Conservation (phyloP, 2,329 filamentous ascomycete genomes). For the Akanthomyces uredinophilus region DNA sequence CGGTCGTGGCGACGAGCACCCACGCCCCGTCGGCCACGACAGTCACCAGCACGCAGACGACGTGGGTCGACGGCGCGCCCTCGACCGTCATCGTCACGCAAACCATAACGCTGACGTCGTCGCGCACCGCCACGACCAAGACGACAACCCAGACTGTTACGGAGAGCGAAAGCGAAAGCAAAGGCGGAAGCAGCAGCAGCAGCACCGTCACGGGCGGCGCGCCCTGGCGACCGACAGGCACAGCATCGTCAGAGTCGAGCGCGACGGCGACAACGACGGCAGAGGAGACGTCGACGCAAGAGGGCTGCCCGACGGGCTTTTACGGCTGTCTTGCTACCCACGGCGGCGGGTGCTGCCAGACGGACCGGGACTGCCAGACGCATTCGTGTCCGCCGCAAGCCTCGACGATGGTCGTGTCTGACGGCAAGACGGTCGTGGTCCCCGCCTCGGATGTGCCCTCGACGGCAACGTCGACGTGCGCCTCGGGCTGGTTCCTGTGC, state of each 20-base stretch:
- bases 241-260: constrained; percentile 22
- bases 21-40: constrained; percentile 22
- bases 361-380: constrained; percentile 76
- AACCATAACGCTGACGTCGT: constrained; percentile 33
- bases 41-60: constrained; percentile 36
- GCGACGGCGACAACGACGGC: constrained; percentile 25
- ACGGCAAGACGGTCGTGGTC: constrained; percentile 67
- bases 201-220: constrained; percentile 36
- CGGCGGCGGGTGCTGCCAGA: constrained; percentile 80
- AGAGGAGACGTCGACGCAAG: constrained; percentile 34
- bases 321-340: constrained; percentile 85
- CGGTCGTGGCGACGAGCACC: constrained; percentile 18
- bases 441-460: constrained; percentile 47
- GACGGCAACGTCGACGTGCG: constrained; percentile 51
- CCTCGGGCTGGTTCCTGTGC: constrained; percentile 74
- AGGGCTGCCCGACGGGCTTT: constrained; percentile 76
- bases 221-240: constrained; percentile 43
- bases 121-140: constrained; percentile 32
- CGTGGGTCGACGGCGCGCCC: constrained; percentile 30
- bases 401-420: constrained; percentile 58
- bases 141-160: constrained; percentile 31
- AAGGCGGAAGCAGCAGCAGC: too few relatives aligned
- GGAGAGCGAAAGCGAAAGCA: constrained; percentile 29
- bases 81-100: constrained; percentile 38
- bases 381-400: constrained; percentile 66